Evolutionary conservation across 768 basidiomycete genomes (phyloP), one percentile per base, ranked within the genome.

Genomic region (Lactarius trivialis): DNA sequence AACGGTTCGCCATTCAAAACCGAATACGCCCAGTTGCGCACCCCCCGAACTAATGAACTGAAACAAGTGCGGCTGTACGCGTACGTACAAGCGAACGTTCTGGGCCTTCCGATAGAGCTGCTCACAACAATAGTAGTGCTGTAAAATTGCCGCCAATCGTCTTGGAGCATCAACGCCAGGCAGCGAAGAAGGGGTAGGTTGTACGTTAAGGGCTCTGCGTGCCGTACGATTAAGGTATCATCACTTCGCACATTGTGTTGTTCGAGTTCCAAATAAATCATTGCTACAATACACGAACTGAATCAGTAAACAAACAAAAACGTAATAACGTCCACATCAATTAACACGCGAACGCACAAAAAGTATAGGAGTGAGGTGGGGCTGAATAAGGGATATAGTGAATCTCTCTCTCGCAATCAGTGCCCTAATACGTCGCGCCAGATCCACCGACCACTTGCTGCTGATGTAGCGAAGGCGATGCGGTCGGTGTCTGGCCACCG

Each of bases 381-480:
- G 48, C 48, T 58, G 56, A 43, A 58, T 63, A 63, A 43, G 32
- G 32, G 41, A 33, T 43, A n/a, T 58, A 30, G 54, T 24, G 52
- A 28, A 26, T 21, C 26, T 43, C 58, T 41, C 53, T 45, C 3
- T 30, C 6, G 30, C 41, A 12, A n/a, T 24, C 17, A 54, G 33
- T 12, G 37, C 54, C 54, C 54, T 64, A 64, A 34, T 64, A 64
- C 30, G 62, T 63, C 21, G 62, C 62, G 15, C 62, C 62, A 9
- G 73, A 72, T 37, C 70, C 66, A 15, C 72, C 70, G 4, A 74
- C 72, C 28, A 70, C 65, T 53, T 73, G 72, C 30, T 72, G 70
- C 45, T 73, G 67, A 68, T 74, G 73, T 51, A 74, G 30, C 54
- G 73, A 74, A 36, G 73, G 73, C 50, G 73, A 73, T 24, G 71